Conservation (phyloP, 1,284 basidiomycete species). For the Cystobasidium pallidum region DNA sequence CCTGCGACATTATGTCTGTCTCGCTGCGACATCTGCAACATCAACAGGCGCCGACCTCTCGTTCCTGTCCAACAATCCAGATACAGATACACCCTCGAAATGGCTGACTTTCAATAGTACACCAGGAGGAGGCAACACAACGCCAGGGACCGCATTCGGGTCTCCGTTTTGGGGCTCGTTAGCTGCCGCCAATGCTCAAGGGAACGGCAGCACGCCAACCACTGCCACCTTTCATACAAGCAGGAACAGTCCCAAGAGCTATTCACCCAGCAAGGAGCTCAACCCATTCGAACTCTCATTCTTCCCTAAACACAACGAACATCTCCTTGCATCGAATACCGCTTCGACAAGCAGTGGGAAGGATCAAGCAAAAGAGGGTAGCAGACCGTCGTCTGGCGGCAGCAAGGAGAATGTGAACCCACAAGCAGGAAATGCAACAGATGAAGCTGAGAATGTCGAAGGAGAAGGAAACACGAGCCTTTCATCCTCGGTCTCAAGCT, state of each 20-base stretch:
- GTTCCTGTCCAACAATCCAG: slow-evolving; percentile 23
- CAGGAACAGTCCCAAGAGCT: slow-evolving; percentile 12
- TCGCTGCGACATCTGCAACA: too few relatives aligned
- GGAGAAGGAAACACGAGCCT: slow-evolving; percentile 17
- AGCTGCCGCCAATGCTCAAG: slow-evolving; percentile 14
- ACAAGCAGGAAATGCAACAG: background rate
- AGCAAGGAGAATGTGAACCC: background rate
- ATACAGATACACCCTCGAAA: slow-evolving; percentile 33
- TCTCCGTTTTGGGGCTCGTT: slow-evolving; percentile 42
- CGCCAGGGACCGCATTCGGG: slow-evolving; percentile 41
- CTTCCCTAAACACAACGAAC: slow-evolving; percentile 33
- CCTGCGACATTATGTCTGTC: too few relatives aligned
- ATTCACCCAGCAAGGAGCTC: slow-evolving; percentile 40
- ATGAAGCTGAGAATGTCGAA: background rate
- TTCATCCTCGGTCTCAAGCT: slow-evolving; percentile 10
- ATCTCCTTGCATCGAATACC: background rate
- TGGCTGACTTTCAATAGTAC: slow-evolving; percentile 42
- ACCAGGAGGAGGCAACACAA: slow-evolving; percentile 36
- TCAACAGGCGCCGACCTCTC: slow-evolving; percentile 40
- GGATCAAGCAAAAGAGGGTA: background rate
- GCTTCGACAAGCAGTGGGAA: background rate
- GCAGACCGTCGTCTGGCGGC: background rate
- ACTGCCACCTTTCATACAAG: background rate
- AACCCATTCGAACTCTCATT: slow-evolving; percentile 42
- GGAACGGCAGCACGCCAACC: background rate